A percentile compares a stretch with the other conserved stretches of the same genome.
These are phyloP conservation scores for Mortierella sp. DNA, from an alignment of 371 early-diverging fungal genomes.

Conservation along the genomic window DNA sequence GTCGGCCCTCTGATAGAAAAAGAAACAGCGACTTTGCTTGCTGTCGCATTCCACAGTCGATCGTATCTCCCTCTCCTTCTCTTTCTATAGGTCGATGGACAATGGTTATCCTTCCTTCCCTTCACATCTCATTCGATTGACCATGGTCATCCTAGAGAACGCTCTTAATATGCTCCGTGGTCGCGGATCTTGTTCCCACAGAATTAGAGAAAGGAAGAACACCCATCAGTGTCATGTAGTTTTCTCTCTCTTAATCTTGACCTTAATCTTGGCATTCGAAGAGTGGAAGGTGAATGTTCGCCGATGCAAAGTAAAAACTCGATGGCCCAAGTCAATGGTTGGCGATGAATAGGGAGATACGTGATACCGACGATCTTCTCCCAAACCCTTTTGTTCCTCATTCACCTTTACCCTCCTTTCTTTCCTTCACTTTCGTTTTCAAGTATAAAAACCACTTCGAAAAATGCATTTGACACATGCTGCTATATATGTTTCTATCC, in stretches of 20 bases:
- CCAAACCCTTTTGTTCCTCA: background rate
- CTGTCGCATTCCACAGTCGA: background rate
- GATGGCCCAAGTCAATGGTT: no score
- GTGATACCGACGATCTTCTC: background rate
- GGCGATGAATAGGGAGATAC: no score
- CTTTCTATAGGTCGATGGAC: no score
- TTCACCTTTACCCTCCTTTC: background rate
- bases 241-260: background rate
- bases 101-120: background rate
- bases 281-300: no score
- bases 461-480: slow-evolving; percentile 3
- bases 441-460: background rate
- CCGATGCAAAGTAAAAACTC: no score
- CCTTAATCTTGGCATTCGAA: no score
- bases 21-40: background rate
- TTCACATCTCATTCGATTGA: background rate
- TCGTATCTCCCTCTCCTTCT: background rate
- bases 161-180: no score
- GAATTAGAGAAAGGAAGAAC: no score
- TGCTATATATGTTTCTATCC: background rate
- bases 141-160: no score
- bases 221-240: background rate
- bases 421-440: background rate
- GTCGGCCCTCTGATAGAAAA: background rate
- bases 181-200: no score